Percentiles rank a stretch among this genome's conserved stretches.
These are phyloP conservation scores for Paradendryphiella salina DNA, from an alignment of 2,329 filamentous ascomycete genomes.

Conservation along the genomic window DNA sequence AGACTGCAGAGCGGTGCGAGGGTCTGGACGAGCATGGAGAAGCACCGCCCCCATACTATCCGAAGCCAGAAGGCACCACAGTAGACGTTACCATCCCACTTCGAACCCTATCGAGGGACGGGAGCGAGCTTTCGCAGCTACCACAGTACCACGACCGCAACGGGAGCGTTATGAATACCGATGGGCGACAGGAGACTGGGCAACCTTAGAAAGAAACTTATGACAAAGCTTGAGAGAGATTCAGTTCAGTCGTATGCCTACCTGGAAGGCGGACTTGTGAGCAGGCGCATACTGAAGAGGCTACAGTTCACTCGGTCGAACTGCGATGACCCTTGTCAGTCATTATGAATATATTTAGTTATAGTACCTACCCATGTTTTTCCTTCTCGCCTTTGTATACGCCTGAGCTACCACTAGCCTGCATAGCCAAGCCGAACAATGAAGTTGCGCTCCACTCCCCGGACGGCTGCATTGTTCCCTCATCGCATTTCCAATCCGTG, in stretches of 20 bases:
- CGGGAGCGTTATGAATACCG: not conserved
- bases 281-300: not conserved
- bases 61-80: constrained; percentile 31
- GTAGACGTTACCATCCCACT: constrained; percentile 41
- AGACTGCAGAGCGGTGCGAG: constrained; percentile 48
- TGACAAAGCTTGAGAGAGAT: not conserved
- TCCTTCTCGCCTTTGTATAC: not conserved
- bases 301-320: not conserved
- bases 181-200: not conserved
- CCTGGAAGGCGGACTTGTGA: not conserved
- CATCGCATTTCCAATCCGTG: not conserved
- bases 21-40: constrained; percentile 67
- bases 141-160: constrained; percentile 45
- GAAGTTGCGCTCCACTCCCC: not conserved
- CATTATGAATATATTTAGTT: not conserved
- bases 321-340: not conserved
- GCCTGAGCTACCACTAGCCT: not conserved
- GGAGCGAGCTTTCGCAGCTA: constrained; percentile 37
- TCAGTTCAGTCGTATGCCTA: not conserved
- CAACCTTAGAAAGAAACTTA: not conserved
- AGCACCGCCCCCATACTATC: constrained; percentile 65
- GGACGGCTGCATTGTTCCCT: not conserved
- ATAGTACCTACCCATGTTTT: not conserved
- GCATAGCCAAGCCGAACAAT: not conserved
- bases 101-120: constrained; percentile 45